Percentiles rank a stretch among this genome's conserved stretches.
phyloP scores from a whole-genome alignment of 2,329 filamentous ascomycete genomes.

The Fusarium sterilihyphosum region DNA sequence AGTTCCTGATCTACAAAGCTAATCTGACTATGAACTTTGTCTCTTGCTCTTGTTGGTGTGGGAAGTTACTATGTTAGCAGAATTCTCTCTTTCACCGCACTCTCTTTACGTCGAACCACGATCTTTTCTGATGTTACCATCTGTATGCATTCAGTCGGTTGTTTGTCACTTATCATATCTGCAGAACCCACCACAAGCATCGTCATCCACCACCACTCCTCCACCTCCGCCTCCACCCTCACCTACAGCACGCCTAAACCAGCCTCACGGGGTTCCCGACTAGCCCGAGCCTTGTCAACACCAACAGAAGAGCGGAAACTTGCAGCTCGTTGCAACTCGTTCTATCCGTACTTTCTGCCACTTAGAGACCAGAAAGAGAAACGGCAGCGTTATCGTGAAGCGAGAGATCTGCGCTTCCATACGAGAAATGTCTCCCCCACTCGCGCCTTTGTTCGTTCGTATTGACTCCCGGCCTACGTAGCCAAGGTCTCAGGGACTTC shows the following conservation, averaged over 20 bases:
- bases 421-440: constrained; percentile 21
- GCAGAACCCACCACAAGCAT: constrained; percentile 9
- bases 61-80: neutral
- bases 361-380: neutral
- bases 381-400: constrained; percentile 17
- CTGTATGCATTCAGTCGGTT: neutral
- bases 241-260: constrained; percentile 15
- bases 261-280: constrained; percentile 36
- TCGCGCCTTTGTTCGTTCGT: constrained; percentile 38
- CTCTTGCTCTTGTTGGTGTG: neutral
- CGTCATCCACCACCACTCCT: constrained; percentile 12
- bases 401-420: constrained; percentile 30
- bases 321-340: constrained; percentile 17
- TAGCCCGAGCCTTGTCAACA: constrained; percentile 24
- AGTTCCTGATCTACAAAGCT: constrained; percentile 9
- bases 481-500: neutral
- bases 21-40: neutral
- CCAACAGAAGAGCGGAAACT: constrained; percentile 10
- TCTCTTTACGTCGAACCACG: constrained; percentile 1
- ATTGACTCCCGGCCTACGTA: neutral
- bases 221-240: constrained; percentile 10
- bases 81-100: constrained; percentile 3
- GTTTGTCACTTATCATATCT: constrained; percentile 17
- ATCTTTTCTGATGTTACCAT: constrained; percentile 4
- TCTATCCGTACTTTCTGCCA: neutral